Base-by-base conservation (phyloP, 192 early-diverging fungal species). In the Paraglomus brasilianum region DNA sequence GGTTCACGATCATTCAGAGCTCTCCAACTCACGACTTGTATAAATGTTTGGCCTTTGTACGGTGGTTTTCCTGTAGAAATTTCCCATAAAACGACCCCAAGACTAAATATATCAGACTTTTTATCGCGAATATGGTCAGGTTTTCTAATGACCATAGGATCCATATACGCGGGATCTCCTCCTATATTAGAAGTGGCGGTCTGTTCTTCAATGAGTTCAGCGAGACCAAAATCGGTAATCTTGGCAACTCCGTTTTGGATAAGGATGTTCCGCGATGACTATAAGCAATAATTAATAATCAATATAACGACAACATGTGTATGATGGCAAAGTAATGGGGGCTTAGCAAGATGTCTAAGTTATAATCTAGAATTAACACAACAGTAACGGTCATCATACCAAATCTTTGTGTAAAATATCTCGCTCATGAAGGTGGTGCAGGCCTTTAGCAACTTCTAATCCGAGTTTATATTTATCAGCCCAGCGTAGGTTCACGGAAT, bases 21-120 rank as follows among this genome's bases (percentile, higher is more conserved):
- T 30, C 30, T 30, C 3, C 30, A 2, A 30, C 30, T 30, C 9
- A 70, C 68, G 5, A 76, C 24, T 22, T 50, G 41, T 17, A 55
- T 15, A 7, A 39, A 24, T 17, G 66, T 51, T 30, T 30, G 30
- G 30, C 30, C 30, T 2, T 30, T 3, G 30, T 30, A 30, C 0
- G 78, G 75, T 7, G 65, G 45, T 49, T 71, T 66, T 10, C 78
- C 74, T 8, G 70, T 74, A 15, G 78, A 76, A 42, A 80, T 42
- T 58, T 80, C 78, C 78, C 78, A 80, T 21, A 80, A 64, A 19
- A 80, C 38, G 7, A 80, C 78, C 7, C 78, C 78, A 11, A 80
- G 51, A 24, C 75, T 76, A 47, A 76, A 80, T 49, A 80, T 74
- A 42, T 80, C 78, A n/a, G 75, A 80, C 13, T 57, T 53, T 5